Conservation (phyloP, 805 yeast species). For the Saccharomycopsis olivae region DNA sequence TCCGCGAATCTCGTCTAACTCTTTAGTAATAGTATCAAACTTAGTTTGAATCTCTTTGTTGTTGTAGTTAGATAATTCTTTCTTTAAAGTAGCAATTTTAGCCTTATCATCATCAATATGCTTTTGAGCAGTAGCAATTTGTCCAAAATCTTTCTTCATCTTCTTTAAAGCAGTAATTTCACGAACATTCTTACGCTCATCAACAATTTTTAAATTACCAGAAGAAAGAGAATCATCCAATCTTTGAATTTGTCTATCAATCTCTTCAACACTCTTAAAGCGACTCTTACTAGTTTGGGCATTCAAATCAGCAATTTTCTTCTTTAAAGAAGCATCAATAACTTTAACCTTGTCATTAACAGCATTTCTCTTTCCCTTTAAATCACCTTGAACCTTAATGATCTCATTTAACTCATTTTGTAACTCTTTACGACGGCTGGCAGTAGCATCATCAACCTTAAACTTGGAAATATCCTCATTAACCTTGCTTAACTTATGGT, state of each 20-base stretch:
- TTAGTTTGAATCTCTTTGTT: conserved; percentile 55
- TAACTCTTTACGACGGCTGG: conserved; percentile 44
- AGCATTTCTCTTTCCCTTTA: conserved; percentile 35
- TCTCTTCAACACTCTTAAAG: conserved; percentile 58
- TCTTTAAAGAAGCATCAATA: conserved; percentile 60
- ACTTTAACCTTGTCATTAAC: conserved; percentile 58
- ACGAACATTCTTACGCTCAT: conserved; percentile 76
- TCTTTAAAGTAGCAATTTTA: conserved; percentile 67
- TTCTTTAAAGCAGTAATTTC: conserved; percentile 80
- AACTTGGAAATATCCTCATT: conserved; percentile 43
- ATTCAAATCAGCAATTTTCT: conserved; percentile 65
- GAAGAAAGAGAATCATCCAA: conserved; percentile 68
- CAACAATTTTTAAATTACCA: conserved; percentile 78
- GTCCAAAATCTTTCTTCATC: conserved; percentile 65
- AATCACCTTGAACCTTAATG: conserved; percentile 36
- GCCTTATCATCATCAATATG: conserved; percentile 70
- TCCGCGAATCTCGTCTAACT: conserved; percentile 55
- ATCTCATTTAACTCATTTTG: conserved; percentile 36
- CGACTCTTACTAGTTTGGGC: conserved; percentile 54
- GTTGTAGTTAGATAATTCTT: conserved; percentile 42
- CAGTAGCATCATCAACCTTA: conserved; percentile 35
- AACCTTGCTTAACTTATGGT: conserved; percentile 40
- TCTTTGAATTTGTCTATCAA: conserved; percentile 50
- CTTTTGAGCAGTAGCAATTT: conserved; percentile 64
- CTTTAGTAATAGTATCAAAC: conserved; percentile 58